Percentiles rank a stretch among this genome's conserved stretches.
Evolutionary conservation across 306 rosid genomes (phyloP).

Genomic region (Heteromeles arbutifolia): DNA sequence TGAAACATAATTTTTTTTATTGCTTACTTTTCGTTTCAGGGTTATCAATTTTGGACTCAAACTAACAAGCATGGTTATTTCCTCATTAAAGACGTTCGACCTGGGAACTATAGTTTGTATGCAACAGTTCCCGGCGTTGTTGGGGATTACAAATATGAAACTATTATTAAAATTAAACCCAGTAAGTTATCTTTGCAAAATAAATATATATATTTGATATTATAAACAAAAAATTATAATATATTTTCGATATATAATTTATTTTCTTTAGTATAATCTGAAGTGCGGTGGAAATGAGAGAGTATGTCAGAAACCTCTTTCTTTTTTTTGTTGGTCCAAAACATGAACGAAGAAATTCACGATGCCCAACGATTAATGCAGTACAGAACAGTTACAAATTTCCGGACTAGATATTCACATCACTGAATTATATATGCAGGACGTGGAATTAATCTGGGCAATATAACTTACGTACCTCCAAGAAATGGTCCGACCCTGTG

Average conservation of each 20-base stretch:
- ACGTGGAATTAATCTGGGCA: conserved; percentile 16
- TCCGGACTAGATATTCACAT: neutral
- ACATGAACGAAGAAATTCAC: too few relatives aligned
- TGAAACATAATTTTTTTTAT: neutral
- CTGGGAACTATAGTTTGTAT: conserved; percentile 61
- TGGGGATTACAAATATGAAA: conserved; percentile 58
- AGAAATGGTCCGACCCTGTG: conserved; percentile 76
- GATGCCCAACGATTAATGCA: too few relatives aligned
- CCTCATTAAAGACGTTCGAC: conserved; percentile 41
- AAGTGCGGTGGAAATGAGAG: too few relatives aligned
- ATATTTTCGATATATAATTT: too few relatives aligned
- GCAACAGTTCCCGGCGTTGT: conserved; percentile 73
- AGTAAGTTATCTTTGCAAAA: conserved; percentile 22
- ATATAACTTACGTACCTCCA: conserved; percentile 50
- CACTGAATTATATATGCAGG: conserved; percentile 30
- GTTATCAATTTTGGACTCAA: conserved; percentile 82
- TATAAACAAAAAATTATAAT: too few relatives aligned
- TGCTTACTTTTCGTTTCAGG: conserved; percentile 28
- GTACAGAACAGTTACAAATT: too few relatives aligned
- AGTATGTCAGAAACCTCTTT: too few relatives aligned
- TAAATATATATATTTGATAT: too few relatives aligned
- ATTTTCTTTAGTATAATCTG: too few relatives aligned
- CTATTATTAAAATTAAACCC: conserved; percentile 29
- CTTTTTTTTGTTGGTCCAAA: too few relatives aligned
- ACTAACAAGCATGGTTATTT: conserved; percentile 46